Evolutionary conservation across 805 yeast species (phyloP).

Genomic region (Candida vaughaniae): DNA sequence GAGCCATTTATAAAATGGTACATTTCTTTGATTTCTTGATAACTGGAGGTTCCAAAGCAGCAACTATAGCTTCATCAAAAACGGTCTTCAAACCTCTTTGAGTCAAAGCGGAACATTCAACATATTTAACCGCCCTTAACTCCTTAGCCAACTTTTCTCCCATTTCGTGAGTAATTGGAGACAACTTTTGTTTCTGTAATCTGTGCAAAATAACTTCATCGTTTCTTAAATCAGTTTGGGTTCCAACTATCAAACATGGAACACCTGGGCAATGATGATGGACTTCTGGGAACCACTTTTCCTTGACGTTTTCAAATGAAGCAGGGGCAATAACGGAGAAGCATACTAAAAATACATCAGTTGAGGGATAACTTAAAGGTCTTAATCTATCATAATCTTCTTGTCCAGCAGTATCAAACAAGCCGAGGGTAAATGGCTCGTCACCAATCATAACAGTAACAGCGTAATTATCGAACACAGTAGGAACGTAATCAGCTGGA

Average conservation of each 20-base stretch:
- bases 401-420: constrained; percentile 98
- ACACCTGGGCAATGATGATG: constrained; percentile 97
- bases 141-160: constrained; percentile 95
- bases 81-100: constrained; percentile 96
- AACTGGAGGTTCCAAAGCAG: constrained; percentile 96
- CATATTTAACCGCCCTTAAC: constrained; percentile 91
- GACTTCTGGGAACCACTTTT: constrained; percentile 98
- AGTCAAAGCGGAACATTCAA: constrained; percentile 96
- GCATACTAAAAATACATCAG: constrained; percentile 94
- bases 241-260: constrained; percentile 95
- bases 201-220: constrained; percentile 89
- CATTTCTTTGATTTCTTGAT: constrained; percentile 81
- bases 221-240: constrained; percentile 92
- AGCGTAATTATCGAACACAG: constrained; percentile 96
- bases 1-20: constrained; percentile 75
- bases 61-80: constrained; percentile 98
- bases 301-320: constrained; percentile 94
- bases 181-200: constrained; percentile 83
- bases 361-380: constrained; percentile 94
- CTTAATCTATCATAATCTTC: constrained; percentile 98
- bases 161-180: constrained; percentile 80
- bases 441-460: constrained; percentile 96
- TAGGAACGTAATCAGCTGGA: constrained; percentile 97
- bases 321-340: constrained; percentile 97
- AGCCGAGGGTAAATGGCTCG: constrained; percentile 95